Evolutionary conservation across 78 protist species (phyloP).

Genomic region (Mastigamoeba balamuthi): DNA sequence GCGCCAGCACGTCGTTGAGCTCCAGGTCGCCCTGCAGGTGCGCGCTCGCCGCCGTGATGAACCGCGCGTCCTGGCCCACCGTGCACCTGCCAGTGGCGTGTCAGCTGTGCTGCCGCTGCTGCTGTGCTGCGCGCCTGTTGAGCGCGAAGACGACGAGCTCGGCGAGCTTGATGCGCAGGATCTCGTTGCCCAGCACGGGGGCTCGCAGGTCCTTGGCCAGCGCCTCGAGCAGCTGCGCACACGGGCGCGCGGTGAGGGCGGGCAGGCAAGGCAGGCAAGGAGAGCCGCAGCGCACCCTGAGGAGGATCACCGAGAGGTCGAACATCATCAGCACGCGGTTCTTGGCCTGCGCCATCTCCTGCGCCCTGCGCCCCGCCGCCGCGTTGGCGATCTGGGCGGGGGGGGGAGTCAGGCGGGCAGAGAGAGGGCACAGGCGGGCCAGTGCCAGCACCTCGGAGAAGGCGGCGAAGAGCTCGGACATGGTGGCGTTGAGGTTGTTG

Average conservation of each 20-base stretch:
- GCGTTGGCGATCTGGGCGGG: no score
- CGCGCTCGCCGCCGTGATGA: neutral
- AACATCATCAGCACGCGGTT: no score
- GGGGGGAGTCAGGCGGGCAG: no score
- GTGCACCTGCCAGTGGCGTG: neutral
- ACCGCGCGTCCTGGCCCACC: neutral
- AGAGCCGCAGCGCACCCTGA: no score
- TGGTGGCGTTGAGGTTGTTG: neutral
- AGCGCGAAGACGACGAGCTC: neutral
- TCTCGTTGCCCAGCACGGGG: neutral
- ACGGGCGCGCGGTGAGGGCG: no score
- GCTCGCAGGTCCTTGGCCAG: neutral
- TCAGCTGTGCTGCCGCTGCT: neutral
- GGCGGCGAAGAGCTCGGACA: neutral
- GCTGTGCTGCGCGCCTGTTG: neutral
- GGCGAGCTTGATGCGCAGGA: neutral
- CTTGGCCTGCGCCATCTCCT: no score
- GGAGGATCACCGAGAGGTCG: no score
- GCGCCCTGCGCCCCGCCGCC: no score
- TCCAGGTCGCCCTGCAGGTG: neutral
- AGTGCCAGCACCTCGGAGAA: neutral
- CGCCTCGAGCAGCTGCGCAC: neutral
- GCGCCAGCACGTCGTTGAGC: neutral
- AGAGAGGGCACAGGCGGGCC: no score
- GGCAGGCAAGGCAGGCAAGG: no score